Evolutionary conservation across 2,329 filamentous ascomycete genomes (phyloP).

Genomic region (Chrysoporthe austroafricana): DNA sequence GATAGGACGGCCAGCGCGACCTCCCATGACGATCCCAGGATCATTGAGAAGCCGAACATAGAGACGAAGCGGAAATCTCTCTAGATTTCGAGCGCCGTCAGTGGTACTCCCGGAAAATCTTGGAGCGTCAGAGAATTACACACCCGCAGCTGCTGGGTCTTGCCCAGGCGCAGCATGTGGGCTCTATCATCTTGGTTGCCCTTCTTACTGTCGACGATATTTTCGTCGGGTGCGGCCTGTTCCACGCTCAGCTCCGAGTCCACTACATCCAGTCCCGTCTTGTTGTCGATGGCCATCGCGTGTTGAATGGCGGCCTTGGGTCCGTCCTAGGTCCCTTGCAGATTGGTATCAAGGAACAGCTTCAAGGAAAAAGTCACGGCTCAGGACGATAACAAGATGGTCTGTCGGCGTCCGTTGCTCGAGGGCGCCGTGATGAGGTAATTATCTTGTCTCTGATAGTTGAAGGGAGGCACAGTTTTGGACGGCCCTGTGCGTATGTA

Average conservation of each 20-base stretch:
- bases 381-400: background rate
- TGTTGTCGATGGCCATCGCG: background rate
- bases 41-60: constrained; percentile 52
- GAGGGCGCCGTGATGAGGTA: too few relatives aligned
- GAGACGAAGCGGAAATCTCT: constrained; percentile 50
- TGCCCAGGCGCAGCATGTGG: constrained; percentile 54
- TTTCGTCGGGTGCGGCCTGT: constrained; percentile 5
- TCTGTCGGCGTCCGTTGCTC: background rate
- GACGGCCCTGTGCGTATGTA: too few relatives aligned
- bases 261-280: background rate
- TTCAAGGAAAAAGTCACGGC: background rate
- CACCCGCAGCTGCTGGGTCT: constrained; percentile 52
- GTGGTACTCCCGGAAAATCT: constrained; percentile 10
- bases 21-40: constrained; percentile 52
- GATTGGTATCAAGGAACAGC: background rate
- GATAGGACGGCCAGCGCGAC: constrained; percentile 37
- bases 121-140: constrained; percentile 13
- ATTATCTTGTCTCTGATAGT: background rate
- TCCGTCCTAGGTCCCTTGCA: background rate
- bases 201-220: constrained; percentile 14
- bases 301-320: background rate
- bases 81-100: constrained; percentile 14
- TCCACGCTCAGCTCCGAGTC: constrained; percentile 1
- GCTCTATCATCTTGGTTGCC: constrained; percentile 38
- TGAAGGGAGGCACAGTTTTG: background rate